Percentiles rank a stretch among this genome's conserved stretches.
These are phyloP conservation scores for Acer campestre DNA, from an alignment of 345 rosid species.

Conservation along the genomic window DNA sequence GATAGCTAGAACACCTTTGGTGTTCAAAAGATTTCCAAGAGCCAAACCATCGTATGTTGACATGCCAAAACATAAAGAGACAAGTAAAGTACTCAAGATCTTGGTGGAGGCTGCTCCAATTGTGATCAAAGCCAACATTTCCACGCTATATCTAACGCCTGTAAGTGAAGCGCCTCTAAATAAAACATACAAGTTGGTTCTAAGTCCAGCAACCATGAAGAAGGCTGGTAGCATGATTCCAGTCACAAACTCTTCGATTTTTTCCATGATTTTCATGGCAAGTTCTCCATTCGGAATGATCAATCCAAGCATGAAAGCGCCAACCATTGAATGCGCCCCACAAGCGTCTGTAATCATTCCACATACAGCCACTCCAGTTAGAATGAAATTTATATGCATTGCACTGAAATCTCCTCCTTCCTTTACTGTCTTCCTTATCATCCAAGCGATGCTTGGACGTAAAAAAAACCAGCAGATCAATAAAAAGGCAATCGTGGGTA, in stretches of 20 bases:
- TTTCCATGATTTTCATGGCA: slow-evolving; percentile 13
- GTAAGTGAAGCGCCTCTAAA: neutral
- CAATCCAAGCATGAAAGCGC: slow-evolving; percentile 23
- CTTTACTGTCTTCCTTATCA: neutral
- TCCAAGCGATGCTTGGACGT: slow-evolving; percentile 25
- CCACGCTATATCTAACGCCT: neutral
- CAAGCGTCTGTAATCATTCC: slow-evolving; percentile 30
- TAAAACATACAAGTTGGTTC: neutral
- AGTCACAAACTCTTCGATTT: slow-evolving; percentile 16
- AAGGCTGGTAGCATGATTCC: slow-evolving; percentile 16
- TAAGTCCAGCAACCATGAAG: slow-evolving; percentile 10
- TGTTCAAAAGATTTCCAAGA: slow-evolving; percentile 27
- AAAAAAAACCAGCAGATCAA: slow-evolving; percentile 25
- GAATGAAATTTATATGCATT: neutral
- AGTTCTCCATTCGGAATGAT: slow-evolving; percentile 25
- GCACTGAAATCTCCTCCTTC: slow-evolving; percentile 3
- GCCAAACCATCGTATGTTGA: neutral
- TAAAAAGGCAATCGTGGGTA: slow-evolving; percentile 11
- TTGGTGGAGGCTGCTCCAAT: slow-evolving; percentile 6
- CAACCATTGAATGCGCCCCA: slow-evolving; percentile 28
- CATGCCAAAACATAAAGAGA: neutral
- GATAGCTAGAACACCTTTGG: slow-evolving; percentile 27
- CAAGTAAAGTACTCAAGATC: slow-evolving; percentile 14
- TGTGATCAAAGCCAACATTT: neutral
- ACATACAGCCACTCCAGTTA: slow-evolving; percentile 11